Conservation (phyloP, 2,329 filamentous ascomycete genomes). For the Botryotinia calthae region DNA sequence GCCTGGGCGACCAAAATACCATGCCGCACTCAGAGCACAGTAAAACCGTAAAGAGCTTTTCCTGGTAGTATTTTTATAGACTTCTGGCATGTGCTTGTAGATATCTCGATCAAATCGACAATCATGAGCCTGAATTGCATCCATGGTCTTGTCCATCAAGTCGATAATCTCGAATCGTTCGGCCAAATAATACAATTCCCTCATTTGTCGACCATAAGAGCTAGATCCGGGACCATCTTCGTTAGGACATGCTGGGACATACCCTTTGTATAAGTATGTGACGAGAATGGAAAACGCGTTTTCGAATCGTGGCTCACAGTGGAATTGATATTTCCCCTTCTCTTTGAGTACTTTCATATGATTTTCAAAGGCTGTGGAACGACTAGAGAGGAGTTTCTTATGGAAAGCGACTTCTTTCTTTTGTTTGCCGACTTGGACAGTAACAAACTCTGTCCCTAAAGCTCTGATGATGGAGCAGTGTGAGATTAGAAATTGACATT, state of each 20-base stretch:
- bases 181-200: constrained; percentile 15
- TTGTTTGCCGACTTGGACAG: constrained; percentile 14
- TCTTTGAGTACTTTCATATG: constrained; percentile 15
- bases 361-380: constrained; percentile 17
- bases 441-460: constrained; percentile 13
- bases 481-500: not conserved
- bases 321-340: constrained; percentile 18
- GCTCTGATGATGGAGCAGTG: not conserved
- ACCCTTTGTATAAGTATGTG: constrained; percentile 18
- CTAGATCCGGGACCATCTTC: constrained; percentile 4
- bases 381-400: constrained; percentile 20
- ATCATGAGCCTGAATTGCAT: constrained; percentile 14
- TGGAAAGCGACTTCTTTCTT: constrained; percentile 18
- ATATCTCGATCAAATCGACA: constrained; percentile 7
- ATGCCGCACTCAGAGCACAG: constrained; percentile 5
- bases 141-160: constrained; percentile 20
- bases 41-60: constrained; percentile 8
- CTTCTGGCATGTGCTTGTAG: constrained; percentile 5
- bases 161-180: constrained; percentile 19
- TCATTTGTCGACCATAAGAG: constrained; percentile 10
- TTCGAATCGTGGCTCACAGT: constrained; percentile 16
- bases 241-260: constrained; percentile 11
- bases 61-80: constrained; percentile 15
- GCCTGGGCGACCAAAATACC: not conserved
- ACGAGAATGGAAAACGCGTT: constrained; percentile 16